phyloP scores from a whole-genome alignment of 805 yeast genomes.

The Lachancea meyersii region DNA sequence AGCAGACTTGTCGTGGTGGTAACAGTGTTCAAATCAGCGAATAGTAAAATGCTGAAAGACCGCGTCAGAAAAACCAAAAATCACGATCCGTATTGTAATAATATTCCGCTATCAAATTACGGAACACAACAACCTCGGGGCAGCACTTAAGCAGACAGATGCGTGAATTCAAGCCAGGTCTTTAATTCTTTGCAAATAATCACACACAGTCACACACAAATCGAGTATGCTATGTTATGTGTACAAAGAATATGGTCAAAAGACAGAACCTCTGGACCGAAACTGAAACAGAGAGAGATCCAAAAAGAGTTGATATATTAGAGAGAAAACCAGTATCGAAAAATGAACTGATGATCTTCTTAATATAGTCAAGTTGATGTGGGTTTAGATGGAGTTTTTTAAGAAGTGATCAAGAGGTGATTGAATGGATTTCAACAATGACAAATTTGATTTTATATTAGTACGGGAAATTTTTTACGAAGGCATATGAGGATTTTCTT shows the following conservation, averaged over 20 bases:
- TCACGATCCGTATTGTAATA: conserved; percentile 7
- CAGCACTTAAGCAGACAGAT: conserved; percentile 12
- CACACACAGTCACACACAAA: background rate
- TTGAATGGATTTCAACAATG: too few species aligned
- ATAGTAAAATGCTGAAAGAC: too few species aligned
- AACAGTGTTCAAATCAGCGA: too few species aligned
- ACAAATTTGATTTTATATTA: too few species aligned
- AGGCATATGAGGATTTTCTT: too few species aligned
- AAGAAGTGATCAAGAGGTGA: too few species aligned
- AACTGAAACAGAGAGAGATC: conserved; percentile 10
- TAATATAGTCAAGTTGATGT: conserved; percentile 9
- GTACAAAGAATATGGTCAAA: too few species aligned
- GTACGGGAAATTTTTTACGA: too few species aligned
- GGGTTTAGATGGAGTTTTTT: conserved; percentile 1
- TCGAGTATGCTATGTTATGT: background rate
- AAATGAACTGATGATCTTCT: conserved; percentile 7
- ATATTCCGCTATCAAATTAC: background rate
- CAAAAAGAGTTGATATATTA: conserved; percentile 12
- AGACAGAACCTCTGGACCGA: conserved; percentile 3
- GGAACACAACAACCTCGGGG: conserved; percentile 7
- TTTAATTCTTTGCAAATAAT: background rate
- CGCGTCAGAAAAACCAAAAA: background rate
- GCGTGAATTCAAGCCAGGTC: conserved; percentile 4
- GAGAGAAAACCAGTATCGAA: conserved; percentile 5
- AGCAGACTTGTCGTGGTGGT: too few species aligned